phyloP scores from a whole-genome alignment of 352 stramenopile genomes.

The Pythium pectinolyticum region DNA sequence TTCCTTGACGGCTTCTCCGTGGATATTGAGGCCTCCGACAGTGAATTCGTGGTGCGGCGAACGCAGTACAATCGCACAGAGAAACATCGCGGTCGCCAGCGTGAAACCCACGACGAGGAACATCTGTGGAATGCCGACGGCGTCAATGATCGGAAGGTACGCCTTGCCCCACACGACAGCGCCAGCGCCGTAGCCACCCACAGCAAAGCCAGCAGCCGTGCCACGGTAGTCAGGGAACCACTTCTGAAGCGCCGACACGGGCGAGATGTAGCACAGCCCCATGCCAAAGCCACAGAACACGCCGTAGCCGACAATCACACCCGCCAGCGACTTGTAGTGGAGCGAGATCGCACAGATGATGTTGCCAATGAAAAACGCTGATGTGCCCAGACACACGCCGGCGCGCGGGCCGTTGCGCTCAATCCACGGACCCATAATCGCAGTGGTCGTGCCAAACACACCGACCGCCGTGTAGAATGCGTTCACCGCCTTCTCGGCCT shows the following conservation, averaged over 20 bases:
- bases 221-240: slow-evolving; percentile 79
- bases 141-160: slow-evolving; percentile 47
- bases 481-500: slow-evolving; percentile 54
- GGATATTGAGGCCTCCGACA: slow-evolving; percentile 53
- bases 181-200: slow-evolving; percentile 55
- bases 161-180: slow-evolving; percentile 66
- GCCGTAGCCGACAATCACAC: slow-evolving; percentile 71
- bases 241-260: slow-evolving; percentile 63
- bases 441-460: slow-evolving; percentile 52
- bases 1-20: slow-evolving; percentile 43
- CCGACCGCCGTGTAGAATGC: slow-evolving; percentile 71
- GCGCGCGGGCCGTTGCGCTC: slow-evolving; percentile 52
- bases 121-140: slow-evolving; percentile 44
- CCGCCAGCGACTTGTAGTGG: slow-evolving; percentile 52
- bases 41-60: slow-evolving; percentile 46
- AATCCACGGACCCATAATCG: slow-evolving; percentile 58
- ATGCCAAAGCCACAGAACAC: slow-evolving; percentile 60
- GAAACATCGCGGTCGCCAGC: slow-evolving; percentile 42
- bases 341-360: slow-evolving; percentile 55
- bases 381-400: slow-evolving; percentile 45
- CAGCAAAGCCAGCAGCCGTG: slow-evolving; percentile 60
- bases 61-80: slow-evolving; percentile 46
- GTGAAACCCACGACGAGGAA: slow-evolving; percentile 52
- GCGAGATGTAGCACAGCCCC: slow-evolving; percentile 68
- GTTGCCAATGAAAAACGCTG: slow-evolving; percentile 49